These are phyloP conservation scores for Leccinum sublutescens DNA, from an alignment of 768 basidiomycete genomes.

Conservation along the genomic window DNA sequence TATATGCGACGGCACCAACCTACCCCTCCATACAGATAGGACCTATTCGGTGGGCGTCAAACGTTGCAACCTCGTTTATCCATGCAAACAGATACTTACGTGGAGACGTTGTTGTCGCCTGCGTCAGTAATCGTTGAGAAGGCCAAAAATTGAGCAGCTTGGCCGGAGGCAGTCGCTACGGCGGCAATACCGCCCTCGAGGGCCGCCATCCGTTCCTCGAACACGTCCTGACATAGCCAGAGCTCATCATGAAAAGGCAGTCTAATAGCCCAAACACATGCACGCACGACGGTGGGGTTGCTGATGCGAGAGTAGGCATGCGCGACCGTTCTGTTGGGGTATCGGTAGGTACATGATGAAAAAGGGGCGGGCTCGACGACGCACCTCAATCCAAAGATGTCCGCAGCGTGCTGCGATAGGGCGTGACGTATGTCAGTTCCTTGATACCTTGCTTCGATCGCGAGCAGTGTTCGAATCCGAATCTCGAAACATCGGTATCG, in stretches of 20 bases:
- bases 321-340: too few relatives aligned
- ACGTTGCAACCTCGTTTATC: background rate
- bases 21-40: slow-evolving; percentile 22
- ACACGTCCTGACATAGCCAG: slow-evolving; percentile 52
- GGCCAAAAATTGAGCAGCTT: slow-evolving; percentile 75
- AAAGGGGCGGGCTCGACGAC: too few relatives aligned
- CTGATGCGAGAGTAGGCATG: slow-evolving; percentile 21
- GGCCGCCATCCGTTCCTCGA: slow-evolving; percentile 75
- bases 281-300: slow-evolving; percentile 21
- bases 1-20: background rate
- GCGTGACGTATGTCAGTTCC: too few relatives aligned
- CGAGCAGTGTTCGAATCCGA: too few relatives aligned
- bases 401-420: too few relatives aligned
- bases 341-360: too few relatives aligned
- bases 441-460: too few relatives aligned
- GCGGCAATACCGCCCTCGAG: slow-evolving; percentile 81
- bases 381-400: too few relatives aligned
- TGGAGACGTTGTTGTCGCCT: slow-evolving; percentile 79
- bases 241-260: background rate
- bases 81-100: slow-evolving; percentile 50
- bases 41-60: slow-evolving; percentile 1
- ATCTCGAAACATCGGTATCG: too few relatives aligned
- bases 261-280: background rate
- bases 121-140: slow-evolving; percentile 56
- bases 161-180: slow-evolving; percentile 71